Percentiles rank a stretch among this genome's conserved stretches.
These are phyloP conservation scores for Takashimella tepidaria DNA, from an alignment of 1,284 basidiomycete species.

Conservation along the genomic window DNA sequence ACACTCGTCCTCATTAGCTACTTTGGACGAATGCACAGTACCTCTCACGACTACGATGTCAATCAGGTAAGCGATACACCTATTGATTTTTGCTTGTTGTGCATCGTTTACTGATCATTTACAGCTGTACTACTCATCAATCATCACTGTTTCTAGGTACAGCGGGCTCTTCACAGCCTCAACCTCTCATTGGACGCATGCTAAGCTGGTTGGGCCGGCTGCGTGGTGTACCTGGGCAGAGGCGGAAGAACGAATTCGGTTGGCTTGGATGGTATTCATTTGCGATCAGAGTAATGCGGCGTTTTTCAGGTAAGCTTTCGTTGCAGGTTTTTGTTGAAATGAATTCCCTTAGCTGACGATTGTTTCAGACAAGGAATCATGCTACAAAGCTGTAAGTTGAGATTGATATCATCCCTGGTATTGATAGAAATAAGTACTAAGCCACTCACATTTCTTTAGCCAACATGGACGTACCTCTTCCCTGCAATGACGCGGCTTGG, in stretches of 20 bases:
- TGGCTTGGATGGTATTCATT: slow-evolving; percentile 7
- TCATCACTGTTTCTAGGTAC: background rate
- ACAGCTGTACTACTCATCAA: slow-evolving; percentile 4
- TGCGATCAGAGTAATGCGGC: slow-evolving; percentile 5
- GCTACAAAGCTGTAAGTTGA: slow-evolving; percentile 5
- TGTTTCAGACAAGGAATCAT: background rate
- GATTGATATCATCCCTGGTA: too few species aligned
- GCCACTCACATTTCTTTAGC: too few species aligned
- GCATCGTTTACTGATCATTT: background rate
- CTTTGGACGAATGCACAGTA: slow-evolving; percentile 5
- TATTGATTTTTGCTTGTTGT: background rate
- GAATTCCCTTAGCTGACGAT: too few species aligned
- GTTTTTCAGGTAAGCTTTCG: background rate
- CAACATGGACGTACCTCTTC: slow-evolving; percentile 1
- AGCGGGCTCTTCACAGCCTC: slow-evolving; percentile 5
- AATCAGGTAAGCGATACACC: slow-evolving; percentile 2
- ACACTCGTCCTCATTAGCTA: slow-evolving; percentile 5
- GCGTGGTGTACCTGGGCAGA: slow-evolving; percentile 7
- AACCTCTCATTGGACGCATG: background rate
- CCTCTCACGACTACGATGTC: slow-evolving; percentile 1
- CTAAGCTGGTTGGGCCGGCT: background rate
- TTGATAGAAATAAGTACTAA: too few species aligned
- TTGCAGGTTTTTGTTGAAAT: too few species aligned
- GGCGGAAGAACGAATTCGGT: slow-evolving; percentile 3
- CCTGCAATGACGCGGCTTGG: slow-evolving; percentile 1